Conservation (phyloP, 495 filamentous ascomycete genomes). For the Penicillium coprophilum region DNA sequence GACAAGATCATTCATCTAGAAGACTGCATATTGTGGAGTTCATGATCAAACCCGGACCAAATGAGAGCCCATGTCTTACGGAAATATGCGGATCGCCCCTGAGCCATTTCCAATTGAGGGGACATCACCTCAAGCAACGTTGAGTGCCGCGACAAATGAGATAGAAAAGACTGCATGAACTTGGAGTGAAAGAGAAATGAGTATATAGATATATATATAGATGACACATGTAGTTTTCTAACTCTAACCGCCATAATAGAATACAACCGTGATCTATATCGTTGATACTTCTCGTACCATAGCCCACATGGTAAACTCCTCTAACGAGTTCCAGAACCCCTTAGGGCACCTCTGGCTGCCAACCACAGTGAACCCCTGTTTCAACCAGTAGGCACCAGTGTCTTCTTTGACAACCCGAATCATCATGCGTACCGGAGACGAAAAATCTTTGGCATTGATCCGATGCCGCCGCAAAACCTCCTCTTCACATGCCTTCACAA, state of each 20-base stretch:
- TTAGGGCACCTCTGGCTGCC: not conserved
- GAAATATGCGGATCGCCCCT: not conserved
- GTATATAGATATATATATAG: not conserved
- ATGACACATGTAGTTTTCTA: not conserved
- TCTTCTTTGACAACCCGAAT: not conserved
- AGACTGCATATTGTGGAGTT: not conserved
- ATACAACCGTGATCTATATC: not conserved
- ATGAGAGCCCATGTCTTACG: not conserved
- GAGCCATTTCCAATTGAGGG: not conserved
- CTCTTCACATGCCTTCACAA: not conserved
- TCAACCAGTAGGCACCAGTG: not conserved
- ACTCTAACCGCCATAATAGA: not conserved
- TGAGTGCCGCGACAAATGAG: not conserved
- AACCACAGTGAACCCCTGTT: not conserved
- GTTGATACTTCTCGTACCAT: not conserved
- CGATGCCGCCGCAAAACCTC: not conserved
- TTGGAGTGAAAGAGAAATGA: not conserved
- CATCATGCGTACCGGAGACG: not conserved
- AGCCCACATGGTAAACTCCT: not conserved
- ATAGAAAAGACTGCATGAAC: not conserved
- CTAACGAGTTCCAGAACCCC: not conserved
- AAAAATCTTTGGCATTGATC: not conserved
- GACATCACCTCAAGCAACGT: not conserved
- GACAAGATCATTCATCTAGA: not conserved
- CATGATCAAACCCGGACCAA: not conserved